Base-by-base conservation (phyloP, 306 rosid genomes). In the Gillenia trifoliata region DNA sequence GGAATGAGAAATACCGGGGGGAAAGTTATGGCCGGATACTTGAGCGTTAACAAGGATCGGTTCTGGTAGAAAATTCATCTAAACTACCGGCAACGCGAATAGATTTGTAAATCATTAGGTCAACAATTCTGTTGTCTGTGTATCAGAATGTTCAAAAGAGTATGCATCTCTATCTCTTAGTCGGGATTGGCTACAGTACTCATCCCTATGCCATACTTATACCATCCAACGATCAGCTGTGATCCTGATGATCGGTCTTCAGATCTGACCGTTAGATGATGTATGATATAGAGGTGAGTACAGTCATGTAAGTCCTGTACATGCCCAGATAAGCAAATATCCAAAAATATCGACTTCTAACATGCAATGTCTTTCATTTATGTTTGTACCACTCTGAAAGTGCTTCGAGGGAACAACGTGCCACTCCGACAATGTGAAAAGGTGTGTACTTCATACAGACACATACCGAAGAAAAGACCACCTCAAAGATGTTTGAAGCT, bases 1-100 rank as follows among this genome's bases (percentile, higher is more conserved):
- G 99, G 97, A 70, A 94, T 94, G 99, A 92, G 97, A 80, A 94
- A 88, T 43, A 92, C 99, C 0, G 99, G 95, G 11, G 99, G 99
- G 1, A 92, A 90, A 83, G 97, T 90, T 11, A 94, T 90, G 96
- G 85, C 99, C 64, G 99, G 96, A 38, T 94, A 85, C 82, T 87
- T 92, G 76, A 94, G 97, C 61, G 98, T 94, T 28, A 94, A 94
- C 89, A 90, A 89, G 84, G 96, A 94, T 72, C 77, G 99, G 49
- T 94, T 91, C 82, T 91, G 98, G 97, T 91, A 83, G 83, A 63
- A 64, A 23, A 19, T 55, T 19, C n/a, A 12, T n/a, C 38, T 31
- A 10, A 66, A 19, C 64, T 50, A 22, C 68, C 47, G 43, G 16
- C 30, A 17, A 10, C n/a, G 1, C 0, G 1, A 11, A 38, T 31